Evolutionary conservation across 768 basidiomycete genomes (phyloP), one percentile per base, ranked within the genome.

Genomic region (Mycena maculata): DNA sequence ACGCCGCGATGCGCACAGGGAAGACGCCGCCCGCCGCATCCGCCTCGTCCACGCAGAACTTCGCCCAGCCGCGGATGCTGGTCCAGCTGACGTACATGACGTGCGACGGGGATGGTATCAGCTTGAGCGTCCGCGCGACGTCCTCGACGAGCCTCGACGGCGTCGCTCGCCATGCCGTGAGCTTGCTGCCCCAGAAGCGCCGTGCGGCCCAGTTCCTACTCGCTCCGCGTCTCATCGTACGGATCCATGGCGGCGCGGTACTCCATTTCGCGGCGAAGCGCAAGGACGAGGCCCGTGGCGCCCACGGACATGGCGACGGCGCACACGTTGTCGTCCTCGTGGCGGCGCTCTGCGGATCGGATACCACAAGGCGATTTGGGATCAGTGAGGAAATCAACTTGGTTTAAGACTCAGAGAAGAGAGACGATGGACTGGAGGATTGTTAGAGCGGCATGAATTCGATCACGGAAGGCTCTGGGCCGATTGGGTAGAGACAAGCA

Each of bases 1-100:
- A 64, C 27, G 54, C 39, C 28, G 6, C 15, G 9, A 33, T 36
- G 10, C 56, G 54, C 1, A 28, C 56, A 8, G 49, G 42, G 2
- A n/a, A 12, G 1, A 60, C 11, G 9, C 27, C 13, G 50, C 45
- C 63, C 16, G 33, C 25, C 38, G 36, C 16, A 8, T 47, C 60
- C 18, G 61, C 62, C 44, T 64, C 67, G 10, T 60, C 58, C 44
- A 60, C n/a, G 42, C 50, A 53, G 47, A 69, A 69, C 1, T 64
- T 16, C 3, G 23, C 52, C 67, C 67, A 69, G 10, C 33, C 62
- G 0, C 7, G 33, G 45, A 69, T 11, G 10, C 28, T 18, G n/a
- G 11, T n/a, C 33, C 33, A 64, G 7, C 28, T 27, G 13, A 56
- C 0, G 55, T 22, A 22, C 33, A 36, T 36, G 33, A 36, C 6